Base-by-base conservation (phyloP, 129 eudicot genomes). In the Centaurea solstitialis region DNA sequence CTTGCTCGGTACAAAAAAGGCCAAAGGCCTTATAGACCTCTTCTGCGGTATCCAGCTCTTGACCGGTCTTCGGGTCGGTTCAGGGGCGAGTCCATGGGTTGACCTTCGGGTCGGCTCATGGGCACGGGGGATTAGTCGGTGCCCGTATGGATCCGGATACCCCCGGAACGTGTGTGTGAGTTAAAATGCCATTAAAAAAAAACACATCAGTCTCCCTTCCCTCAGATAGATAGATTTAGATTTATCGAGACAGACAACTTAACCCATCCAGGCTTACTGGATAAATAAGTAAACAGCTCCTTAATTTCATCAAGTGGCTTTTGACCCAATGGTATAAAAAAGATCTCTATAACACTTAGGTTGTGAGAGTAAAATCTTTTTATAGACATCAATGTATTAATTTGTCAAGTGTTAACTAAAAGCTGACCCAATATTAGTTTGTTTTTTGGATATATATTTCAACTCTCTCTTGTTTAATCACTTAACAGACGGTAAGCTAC, bases 401-500 rank as follows among this genome's bases (percentile, higher is more conserved):
- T 70, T 70, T 68, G 72, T 26, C 15, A 15, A 35, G 18, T n/a
- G 4, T 13, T 12, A 47, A 47, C 1, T 47, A 47, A 47, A 47
- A 47, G 59, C 59, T 12, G 59, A 47, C 59, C n/a, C 17, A 13
- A 47, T 1, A 40, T 40, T 9, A 40, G 45, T 40, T 40, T 50
- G 12, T 8, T 15, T 15, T 57, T 28, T 75, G 3, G n/a, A 59
- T 75, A 30, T 20, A 41, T 74, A 7, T 6, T 53, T 18, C 23
- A 43, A 67, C 20, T 77, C 47, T 77, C 47, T 35, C 70, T 39
- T 59, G 43, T 78, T 70, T 22, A 28, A 69, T 18, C 57, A 68
- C 70, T 74, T 74, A 17, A 26, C 90, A 89, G 92, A 89, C 92
- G n/a, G 86, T 89, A 77, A 89, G 92, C 81, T 89, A 89, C 57